These are phyloP conservation scores for Takashimella tepidaria DNA, from an alignment of 1,284 basidiomycete species.

Conservation along the genomic window DNA sequence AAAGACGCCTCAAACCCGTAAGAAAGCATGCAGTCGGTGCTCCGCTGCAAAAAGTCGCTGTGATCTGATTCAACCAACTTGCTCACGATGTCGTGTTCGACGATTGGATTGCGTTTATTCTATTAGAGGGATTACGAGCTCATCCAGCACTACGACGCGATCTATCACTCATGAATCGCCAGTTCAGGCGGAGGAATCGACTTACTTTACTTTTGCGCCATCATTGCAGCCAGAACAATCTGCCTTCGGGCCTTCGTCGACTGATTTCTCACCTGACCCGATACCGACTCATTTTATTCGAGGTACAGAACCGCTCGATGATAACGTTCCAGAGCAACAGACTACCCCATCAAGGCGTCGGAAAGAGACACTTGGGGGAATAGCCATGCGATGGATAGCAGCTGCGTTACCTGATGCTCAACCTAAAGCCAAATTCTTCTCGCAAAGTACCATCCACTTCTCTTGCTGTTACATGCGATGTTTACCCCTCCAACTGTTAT, in stretches of 20 bases:
- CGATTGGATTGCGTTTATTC: not conserved
- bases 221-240: too few relatives aligned
- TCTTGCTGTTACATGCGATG: conserved; percentile 2
- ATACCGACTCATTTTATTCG: too few relatives aligned
- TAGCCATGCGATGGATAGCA: not conserved
- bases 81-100: not conserved
- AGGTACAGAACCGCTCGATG: not conserved
- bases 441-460: conserved; percentile 1
- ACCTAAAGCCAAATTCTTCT: not conserved
- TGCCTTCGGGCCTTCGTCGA: too few relatives aligned
- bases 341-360: not conserved
- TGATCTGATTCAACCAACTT: not conserved
- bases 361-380: not conserved
- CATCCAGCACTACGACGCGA: too few relatives aligned
- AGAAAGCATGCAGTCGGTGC: not conserved
- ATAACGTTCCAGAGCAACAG: not conserved
- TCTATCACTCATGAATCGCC: too few relatives aligned
- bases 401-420: not conserved
- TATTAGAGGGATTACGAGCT: too few relatives aligned
- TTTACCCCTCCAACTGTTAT: not conserved
- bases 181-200: too few relatives aligned
- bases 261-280: too few relatives aligned
- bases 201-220: too few relatives aligned
- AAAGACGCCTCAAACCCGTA: not conserved
- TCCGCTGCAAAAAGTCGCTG: not conserved